Evolutionary conservation across 306 rosid genomes (phyloP), one percentile per base, ranked within the genome.

Genomic region (Citrullus mucosospermus): DNA sequence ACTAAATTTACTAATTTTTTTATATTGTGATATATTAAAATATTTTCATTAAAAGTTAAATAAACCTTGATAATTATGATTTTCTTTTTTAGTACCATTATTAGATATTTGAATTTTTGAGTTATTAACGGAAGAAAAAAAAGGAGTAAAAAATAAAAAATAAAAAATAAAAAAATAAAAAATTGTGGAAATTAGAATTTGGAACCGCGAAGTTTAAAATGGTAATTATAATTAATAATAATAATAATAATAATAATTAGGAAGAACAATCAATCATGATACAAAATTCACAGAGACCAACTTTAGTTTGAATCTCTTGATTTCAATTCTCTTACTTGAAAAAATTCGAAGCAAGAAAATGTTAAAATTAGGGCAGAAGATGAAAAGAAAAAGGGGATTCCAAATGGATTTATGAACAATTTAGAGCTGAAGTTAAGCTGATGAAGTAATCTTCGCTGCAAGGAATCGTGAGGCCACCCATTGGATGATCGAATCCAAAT

Each of bases 391-490:
- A 30, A 43, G 32, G 75, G 6, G 39, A 13, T 66, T 3, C 30
- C 14, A 13, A 43, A 28, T 48, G 16, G 54, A 4, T 59, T 30
- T 61, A 80, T 78, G 85, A 84, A 67, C 70, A 86, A 78, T 77
- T 84, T 76, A 94, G 91, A 80, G 89, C 79, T 60, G 99, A 91
- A 82, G 88, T 86, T 78, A 95, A 77, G 80, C 28, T 81, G 43
- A 89, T 72, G 87, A 92, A 95, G 88, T 89, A 88, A 65, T 91
- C 92, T 83, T 91, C 93, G 58, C 85, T 87, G 87, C 99, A 95
- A 34, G 97, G 99, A 81, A 95, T 91, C n/a, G 93, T 91, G 62
- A 95, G 97, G 76, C 92, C 97, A 0, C 97, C 99, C 79, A 84
- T 89, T 2, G 96, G 97, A 73, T 89, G 97, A 78, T 92, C 92